Base-by-base conservation (phyloP, 352 stramenopile genomes). In the Plasmopara viticola region DNA sequence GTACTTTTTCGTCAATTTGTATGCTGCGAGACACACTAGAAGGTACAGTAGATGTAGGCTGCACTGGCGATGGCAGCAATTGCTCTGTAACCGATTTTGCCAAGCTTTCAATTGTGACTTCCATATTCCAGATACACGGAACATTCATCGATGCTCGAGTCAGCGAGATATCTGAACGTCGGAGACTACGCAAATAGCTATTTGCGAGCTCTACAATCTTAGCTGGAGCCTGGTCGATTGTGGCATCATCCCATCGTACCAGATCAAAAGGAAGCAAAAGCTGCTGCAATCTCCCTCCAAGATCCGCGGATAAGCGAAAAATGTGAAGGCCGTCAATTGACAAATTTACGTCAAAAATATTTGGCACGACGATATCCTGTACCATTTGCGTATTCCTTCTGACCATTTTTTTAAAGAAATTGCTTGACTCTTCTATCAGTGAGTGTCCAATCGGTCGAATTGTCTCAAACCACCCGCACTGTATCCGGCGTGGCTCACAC, bases 81-180 rank as follows among this genome's bases (percentile, higher is more conserved):
- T 61, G 14, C 20, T 76, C 60, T 20, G 46, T 6, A 44, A 51
- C 20, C 47, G 59, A 43, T 17, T 40, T n/a, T 47, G 18, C n/a
- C 10, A 57, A n/a, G 20, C 15, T 43, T 20, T 44, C 33, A 8
- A 20, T 9, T 9, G 56, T 28, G n/a, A 37, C 12, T 9, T 38
- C 18, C 10, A 58, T 44, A 15, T 59, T 66, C 70, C 70, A 80
- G 9, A 80, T 33, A 8, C 29, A 54, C 14, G 64, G 58, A 13
- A 61, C 56, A 33, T 71, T 62, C 44, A 75, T 60, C 12, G 67
- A 51, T 40, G 67, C 63, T 17, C 47, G 68, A 45, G 56, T 73
- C 37, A 73, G 14, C 17, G 57, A 64, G 5, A 69, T 30, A 54
- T 64, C 53, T 1, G 57, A 28, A 9, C 35, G 38, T 17, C 58